Evolutionary conservation across 2,329 filamentous ascomycete species (phyloP).

Genomic region (Escovopsis sp.): DNA sequence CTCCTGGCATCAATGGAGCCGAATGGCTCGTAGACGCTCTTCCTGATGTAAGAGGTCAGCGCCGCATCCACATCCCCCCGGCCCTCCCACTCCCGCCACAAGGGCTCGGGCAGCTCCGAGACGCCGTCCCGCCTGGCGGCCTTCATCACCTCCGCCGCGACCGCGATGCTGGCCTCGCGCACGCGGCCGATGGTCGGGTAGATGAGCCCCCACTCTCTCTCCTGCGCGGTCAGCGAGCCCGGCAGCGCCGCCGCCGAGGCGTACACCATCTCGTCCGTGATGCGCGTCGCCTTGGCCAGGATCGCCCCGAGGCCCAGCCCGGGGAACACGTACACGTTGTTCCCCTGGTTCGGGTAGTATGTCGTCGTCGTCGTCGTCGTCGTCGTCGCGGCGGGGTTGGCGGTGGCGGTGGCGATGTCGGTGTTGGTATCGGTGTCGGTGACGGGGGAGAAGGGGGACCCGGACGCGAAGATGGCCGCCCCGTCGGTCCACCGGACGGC

Average conservation of each 20-base stretch:
- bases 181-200: constrained; percentile 89
- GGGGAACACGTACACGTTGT: constrained; percentile 89
- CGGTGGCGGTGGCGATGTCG: too few species aligned
- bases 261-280: constrained; percentile 96
- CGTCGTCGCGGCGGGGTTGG: constrained; percentile 32
- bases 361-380: constrained; percentile 46
- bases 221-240: constrained; percentile 63
- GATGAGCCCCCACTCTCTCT: constrained; percentile 69
- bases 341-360: constrained; percentile 71
- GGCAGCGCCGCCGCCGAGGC: constrained; percentile 74
- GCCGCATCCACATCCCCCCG: constrained; percentile 44
- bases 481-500: constrained; percentile 85
- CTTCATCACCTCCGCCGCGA: constrained; percentile 87
- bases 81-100: constrained; percentile 60
- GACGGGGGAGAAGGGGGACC: constrained; percentile 74
- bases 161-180: constrained; percentile 72
- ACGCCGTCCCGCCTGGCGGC: constrained; percentile 73
- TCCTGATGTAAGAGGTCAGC: constrained; percentile 45
- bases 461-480: constrained; percentile 83
- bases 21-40: constrained; percentile 44
- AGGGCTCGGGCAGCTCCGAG: constrained; percentile 49
- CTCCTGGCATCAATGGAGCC: constrained; percentile 24
- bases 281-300: constrained; percentile 68
- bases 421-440: constrained; percentile 15
- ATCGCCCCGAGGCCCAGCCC: constrained; percentile 90